Evolutionary conservation across 108 stramenopile genomes (phyloP), one percentile per base, ranked within the genome.

Genomic region (Nitzschia sp.): DNA sequence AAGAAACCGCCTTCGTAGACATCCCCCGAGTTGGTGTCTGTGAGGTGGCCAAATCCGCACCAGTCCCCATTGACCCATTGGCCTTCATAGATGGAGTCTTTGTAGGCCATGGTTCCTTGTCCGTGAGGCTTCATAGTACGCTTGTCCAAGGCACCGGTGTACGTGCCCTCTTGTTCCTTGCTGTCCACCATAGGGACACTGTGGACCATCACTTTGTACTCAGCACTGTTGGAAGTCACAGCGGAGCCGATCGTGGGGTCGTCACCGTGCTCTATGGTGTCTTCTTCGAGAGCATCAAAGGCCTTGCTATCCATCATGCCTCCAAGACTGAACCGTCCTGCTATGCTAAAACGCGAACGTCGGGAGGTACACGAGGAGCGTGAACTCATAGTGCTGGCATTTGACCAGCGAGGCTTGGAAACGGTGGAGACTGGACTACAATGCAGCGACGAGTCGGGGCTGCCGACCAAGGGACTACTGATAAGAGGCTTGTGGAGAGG

Each of bases 1-100:
- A 51, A 44, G 54, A 74, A 61, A 15, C 55, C 73, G 3, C 73
- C 73, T 41, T 74, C 67, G 25, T 74, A 74, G 10, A 52, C 26
- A 51, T 63, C 40, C 12, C 71, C 71, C 10, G 17, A 15, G 17
- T 10, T 34, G 34, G 25, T 53, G 50, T 72, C 44, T 7, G 53
- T 39, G 2, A 72, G 39, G 10, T 9, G 20, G 8, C 71, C 71
- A 64, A 54, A 64, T 0, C 71, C 71, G 25, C 22, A 48, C 63
- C 63, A 72, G 14, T 54, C 44, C 10, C 71, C 71, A 29, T 72
- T 22, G 22, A 43, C 34, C 71, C 71, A 72, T 40, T 72, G 43
- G 2, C 71, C 71, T 42, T 62, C 53, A 38, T 72, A 72, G 12
- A 53, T 56, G 7, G n/a, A 38, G 9, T 26, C 51, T 15, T 14